Conservation (phyloP, 257 asterid species). For the Gentiana macrophylla region DNA sequence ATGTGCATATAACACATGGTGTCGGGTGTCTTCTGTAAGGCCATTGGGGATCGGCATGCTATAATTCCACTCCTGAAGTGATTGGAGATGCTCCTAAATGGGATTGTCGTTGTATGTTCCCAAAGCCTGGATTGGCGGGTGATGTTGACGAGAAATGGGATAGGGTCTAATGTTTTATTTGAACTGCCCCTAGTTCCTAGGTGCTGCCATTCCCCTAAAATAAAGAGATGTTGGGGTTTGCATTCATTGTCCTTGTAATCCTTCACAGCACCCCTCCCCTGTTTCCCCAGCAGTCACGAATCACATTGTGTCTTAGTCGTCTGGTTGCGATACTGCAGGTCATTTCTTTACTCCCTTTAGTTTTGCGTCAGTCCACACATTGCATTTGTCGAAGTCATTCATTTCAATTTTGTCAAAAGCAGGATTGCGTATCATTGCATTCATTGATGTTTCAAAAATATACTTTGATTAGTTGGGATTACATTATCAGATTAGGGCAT, state of each 20-base stretch:
- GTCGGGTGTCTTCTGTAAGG: constrained; percentile 29
- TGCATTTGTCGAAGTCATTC: constrained; percentile 19
- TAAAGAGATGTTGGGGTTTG: too few species aligned
- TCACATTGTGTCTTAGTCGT: constrained; percentile 18
- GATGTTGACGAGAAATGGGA: constrained; percentile 15
- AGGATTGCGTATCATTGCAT: constrained; percentile 40
- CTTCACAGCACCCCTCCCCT: constrained; percentile 12
- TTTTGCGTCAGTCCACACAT: too few species aligned
- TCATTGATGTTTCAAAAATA: constrained; percentile 24
- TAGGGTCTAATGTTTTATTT: constrained; percentile 11
- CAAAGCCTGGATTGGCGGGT: constrained; percentile 13
- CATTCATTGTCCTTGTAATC: background rate
- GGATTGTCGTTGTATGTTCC: background rate
- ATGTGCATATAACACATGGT: constrained; percentile 54
- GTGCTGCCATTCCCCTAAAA: background rate
- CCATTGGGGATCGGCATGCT: background rate
- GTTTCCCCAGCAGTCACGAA: background rate
- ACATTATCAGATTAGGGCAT: constrained; percentile 15
- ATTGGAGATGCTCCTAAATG: constrained; percentile 14
- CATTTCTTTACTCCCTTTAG: constrained; percentile 8
- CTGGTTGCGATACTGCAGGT: background rate
- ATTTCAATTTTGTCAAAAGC: constrained; percentile 17
- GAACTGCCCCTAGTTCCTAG: constrained; percentile 13
- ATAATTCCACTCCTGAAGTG: constrained; percentile 2
- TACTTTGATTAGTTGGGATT: constrained; percentile 18